These are phyloP conservation scores for Gymnopus androsaceus DNA, from an alignment of 1,284 basidiomycete genomes.

Conservation along the genomic window DNA sequence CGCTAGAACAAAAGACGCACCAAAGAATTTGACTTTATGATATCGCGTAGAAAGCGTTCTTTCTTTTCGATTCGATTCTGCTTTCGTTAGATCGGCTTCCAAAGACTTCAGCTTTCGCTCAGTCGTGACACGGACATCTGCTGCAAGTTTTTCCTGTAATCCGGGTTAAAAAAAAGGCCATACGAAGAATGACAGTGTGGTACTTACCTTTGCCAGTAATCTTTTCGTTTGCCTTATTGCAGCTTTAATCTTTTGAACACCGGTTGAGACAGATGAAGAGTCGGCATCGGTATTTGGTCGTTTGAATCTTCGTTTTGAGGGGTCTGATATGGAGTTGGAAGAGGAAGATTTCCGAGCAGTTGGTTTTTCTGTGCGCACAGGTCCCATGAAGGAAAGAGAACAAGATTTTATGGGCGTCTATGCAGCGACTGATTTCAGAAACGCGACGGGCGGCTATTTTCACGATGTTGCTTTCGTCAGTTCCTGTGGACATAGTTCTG, in stretches of 20 bases:
- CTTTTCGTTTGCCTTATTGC: conserved; percentile 77
- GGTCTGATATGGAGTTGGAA: conserved; percentile 25
- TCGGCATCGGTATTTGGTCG: conserved; percentile 26
- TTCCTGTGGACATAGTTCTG: too few species aligned
- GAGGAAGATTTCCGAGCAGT: conserved; percentile 21
- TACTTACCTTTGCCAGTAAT: conserved; percentile 70
- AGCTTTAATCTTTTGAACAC: conserved; percentile 80
- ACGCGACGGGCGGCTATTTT: too few species aligned
- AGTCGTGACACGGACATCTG: conserved; percentile 75
- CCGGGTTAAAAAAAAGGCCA: not conserved
- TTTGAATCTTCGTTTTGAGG: conserved; percentile 27
- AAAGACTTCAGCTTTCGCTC: conserved; percentile 76
- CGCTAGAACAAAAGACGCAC: conserved; percentile 42
- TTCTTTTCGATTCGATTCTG: conserved; percentile 64
- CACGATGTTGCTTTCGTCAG: too few species aligned
- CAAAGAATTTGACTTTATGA: conserved; percentile 89
- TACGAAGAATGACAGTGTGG: not conserved
- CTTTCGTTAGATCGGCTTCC: conserved; percentile 72
- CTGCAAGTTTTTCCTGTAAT: conserved; percentile 70
- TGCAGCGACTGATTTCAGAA: too few species aligned
- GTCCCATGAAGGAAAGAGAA: conserved; percentile 31
- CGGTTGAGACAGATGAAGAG: conserved; percentile 41
- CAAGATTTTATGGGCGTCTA: not conserved
- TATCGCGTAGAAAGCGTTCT: conserved; percentile 73
- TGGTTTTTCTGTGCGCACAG: conserved; percentile 31